A percentile compares a stretch with the other conserved stretches of the same genome.
Evolutionary conservation across 2,329 filamentous ascomycete genomes (phyloP).

Genomic region (Fusarium xyrophilum): DNA sequence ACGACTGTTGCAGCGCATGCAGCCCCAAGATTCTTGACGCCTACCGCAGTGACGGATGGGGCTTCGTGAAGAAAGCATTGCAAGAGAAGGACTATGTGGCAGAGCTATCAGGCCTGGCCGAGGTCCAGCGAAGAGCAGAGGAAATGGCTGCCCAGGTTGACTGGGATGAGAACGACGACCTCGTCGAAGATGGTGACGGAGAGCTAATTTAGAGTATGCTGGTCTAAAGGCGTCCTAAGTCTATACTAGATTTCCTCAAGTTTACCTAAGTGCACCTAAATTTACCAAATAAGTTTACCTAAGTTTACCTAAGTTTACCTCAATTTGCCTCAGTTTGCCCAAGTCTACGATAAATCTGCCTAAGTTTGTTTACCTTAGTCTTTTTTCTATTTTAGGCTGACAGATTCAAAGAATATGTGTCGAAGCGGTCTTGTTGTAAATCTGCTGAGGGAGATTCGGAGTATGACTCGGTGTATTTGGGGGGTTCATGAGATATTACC

Average conservation of each 20-base stretch:
- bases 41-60: slow-evolving; percentile 74
- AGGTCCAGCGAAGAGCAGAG: slow-evolving; percentile 70
- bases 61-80: slow-evolving; percentile 76
- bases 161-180: slow-evolving; percentile 62
- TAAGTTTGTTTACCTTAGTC: not conserved
- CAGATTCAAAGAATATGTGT: not conserved
- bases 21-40: slow-evolving; percentile 72
- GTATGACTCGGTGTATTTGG: slow-evolving; percentile 19
- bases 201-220: slow-evolving; percentile 20
- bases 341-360: not conserved
- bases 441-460: slow-evolving; percentile 16
- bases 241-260: not conserved
- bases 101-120: slow-evolving; percentile 75
- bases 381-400: not conserved
- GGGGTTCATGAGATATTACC: slow-evolving; percentile 4
- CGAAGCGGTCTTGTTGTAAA: slow-evolving; percentile 23
- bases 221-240: not conserved
- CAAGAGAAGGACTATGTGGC: slow-evolving; percentile 79
- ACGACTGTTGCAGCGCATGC: slow-evolving; percentile 83
- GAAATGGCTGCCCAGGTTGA: slow-evolving; percentile 62
- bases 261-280: not conserved
- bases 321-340: not conserved
- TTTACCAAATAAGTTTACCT: not conserved
- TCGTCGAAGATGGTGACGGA: slow-evolving; percentile 37
- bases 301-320: not conserved